Evolutionary conservation across 1,139 yeast genomes (phyloP).

Genomic region (Lodderomyces pseudojiufengensis): DNA sequence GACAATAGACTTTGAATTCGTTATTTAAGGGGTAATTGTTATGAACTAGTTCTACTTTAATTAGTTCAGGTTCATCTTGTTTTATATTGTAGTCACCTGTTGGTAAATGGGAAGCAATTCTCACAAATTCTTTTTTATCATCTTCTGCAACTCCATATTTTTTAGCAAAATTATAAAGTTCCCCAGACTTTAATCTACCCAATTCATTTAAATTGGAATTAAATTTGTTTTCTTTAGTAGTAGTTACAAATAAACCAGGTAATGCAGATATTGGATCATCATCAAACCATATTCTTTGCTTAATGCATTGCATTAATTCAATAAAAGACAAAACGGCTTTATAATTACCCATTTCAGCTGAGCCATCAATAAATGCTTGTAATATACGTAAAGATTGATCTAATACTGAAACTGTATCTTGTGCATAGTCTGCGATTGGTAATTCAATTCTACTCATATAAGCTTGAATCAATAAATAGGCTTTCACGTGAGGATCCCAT

Average conservation of each 20-base stretch:
- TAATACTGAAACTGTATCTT: conserved; percentile 87
- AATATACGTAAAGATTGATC: conserved; percentile 93
- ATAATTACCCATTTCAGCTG: conserved; percentile 78
- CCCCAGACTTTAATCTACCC: conserved; percentile 19
- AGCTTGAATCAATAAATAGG: conserved; percentile 82
- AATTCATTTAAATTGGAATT: conserved; percentile 5
- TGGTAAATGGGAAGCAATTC: conserved; percentile 48
- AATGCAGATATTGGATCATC: conserved; percentile 65
- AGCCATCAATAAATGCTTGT: conserved; percentile 88
- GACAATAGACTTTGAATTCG: conserved; percentile 68
- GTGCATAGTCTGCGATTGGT: conserved; percentile 93
- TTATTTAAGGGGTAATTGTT: conserved; percentile 49
- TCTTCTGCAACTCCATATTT: conserved; percentile 15
- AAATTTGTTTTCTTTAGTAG: conserved; percentile 21
- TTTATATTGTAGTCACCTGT: conserved; percentile 33
- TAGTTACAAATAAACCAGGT: conserved; percentile 58
- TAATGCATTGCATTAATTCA: conserved; percentile 77
- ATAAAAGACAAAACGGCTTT: conserved; percentile 59
- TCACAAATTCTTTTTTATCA: conserved; percentile 35
- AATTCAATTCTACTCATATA: conserved; percentile 77
- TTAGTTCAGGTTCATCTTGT: conserved; percentile 29
- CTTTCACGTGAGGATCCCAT: conserved; percentile 96
- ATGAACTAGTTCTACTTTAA: conserved; percentile 51
- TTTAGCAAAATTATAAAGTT: conserved; percentile 30
- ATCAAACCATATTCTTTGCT: conserved; percentile 86